phyloP scores from a whole-genome alignment of 768 basidiomycete genomes.

The Termitomyces sp. region DNA sequence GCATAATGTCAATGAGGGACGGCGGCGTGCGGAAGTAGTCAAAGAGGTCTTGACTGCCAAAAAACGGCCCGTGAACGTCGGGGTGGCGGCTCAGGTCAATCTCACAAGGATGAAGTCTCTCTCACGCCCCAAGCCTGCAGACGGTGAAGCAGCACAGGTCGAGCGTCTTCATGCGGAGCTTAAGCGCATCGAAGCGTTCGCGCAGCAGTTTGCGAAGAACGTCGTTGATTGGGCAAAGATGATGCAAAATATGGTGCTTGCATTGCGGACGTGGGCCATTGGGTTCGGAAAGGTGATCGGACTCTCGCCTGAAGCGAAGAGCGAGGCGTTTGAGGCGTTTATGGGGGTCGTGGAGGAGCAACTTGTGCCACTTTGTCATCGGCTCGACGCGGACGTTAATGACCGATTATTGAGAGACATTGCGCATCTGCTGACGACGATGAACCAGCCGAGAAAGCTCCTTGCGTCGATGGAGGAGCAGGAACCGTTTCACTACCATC shows the following conservation, averaged over 20 bases:
- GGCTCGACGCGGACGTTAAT: slow-evolving; percentile 48
- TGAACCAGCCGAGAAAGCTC: slow-evolving; percentile 57
- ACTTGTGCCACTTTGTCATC: slow-evolving; percentile 45
- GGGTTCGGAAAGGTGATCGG: slow-evolving; percentile 67
- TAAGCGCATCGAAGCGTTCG: slow-evolving; percentile 48
- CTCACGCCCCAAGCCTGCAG: slow-evolving; percentile 16
- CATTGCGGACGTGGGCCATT: slow-evolving; percentile 55
- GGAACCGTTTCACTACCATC: slow-evolving; percentile 63
- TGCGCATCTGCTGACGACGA: slow-evolving; percentile 49
- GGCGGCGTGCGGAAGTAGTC: slow-evolving; percentile 72
- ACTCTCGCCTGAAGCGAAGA: slow-evolving; percentile 36
- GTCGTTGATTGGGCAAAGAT: slow-evolving; percentile 58
- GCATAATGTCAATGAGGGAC: slow-evolving; percentile 70
- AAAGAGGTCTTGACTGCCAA: slow-evolving; percentile 60
- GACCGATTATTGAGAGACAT: slow-evolving; percentile 53
- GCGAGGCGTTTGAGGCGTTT: slow-evolving; percentile 72
- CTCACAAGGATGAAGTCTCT: slow-evolving; percentile 55
- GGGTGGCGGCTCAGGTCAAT: slow-evolving; percentile 50
- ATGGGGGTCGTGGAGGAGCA: slow-evolving; percentile 47
- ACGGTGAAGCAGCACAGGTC: slow-evolving; percentile 42
- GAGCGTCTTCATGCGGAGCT: slow-evolving; percentile 51
- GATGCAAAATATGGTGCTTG: slow-evolving; percentile 41
- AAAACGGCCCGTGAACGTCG: slow-evolving; percentile 35
- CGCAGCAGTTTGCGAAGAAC: slow-evolving; percentile 55
- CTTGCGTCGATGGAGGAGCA: slow-evolving; percentile 69